These are phyloP conservation scores for Purshia tridentata DNA, from an alignment of 306 rosid genomes.

Conservation along the genomic window DNA sequence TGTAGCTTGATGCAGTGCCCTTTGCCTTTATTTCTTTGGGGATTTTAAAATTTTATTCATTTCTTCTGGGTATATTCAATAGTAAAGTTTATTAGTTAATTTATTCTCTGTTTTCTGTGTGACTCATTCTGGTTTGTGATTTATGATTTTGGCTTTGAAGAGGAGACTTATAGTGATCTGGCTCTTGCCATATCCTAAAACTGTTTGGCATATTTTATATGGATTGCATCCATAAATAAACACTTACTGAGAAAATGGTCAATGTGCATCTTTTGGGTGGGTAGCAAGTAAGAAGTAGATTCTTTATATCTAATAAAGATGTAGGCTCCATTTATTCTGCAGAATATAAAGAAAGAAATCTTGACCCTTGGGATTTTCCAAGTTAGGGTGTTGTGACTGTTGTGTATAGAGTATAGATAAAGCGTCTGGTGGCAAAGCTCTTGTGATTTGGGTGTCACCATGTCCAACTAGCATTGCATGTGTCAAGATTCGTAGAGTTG, in stretches of 20 bases:
- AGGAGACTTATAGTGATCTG: neutral
- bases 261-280: neutral
- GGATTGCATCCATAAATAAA: neutral
- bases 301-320: too few relatives aligned
- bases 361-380: neutral
- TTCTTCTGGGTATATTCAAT: neutral
- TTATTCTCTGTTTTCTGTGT: neutral
- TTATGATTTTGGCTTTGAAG: neutral
- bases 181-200: neutral
- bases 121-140: neutral
- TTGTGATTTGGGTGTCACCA: neutral
- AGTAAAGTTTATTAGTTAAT: neutral
- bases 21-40: too few relatives aligned
- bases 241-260: neutral
- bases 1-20: too few relatives aligned
- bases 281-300: too few relatives aligned
- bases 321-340: too few relatives aligned
- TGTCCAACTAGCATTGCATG: neutral
- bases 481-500: neutral
- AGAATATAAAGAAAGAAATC: neutral
- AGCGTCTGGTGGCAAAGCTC: neutral
- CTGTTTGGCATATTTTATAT: neutral
- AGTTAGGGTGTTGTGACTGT: neutral
- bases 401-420: neutral
- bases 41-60: too few relatives aligned